phyloP scores from a whole-genome alignment of 208 protist genomes.

The Acanthamoeba royreba region DNA sequence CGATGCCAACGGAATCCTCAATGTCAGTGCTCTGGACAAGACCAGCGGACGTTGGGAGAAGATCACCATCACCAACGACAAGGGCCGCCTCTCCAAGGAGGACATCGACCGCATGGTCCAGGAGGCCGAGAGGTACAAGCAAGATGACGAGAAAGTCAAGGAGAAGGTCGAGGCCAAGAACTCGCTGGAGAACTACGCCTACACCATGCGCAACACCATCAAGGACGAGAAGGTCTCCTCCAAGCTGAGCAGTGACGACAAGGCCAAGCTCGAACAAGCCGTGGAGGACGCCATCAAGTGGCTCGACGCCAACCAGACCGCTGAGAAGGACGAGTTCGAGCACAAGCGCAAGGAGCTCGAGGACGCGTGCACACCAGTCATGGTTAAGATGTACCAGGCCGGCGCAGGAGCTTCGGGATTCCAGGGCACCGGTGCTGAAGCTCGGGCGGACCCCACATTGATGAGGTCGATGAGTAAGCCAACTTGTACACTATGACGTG shows the following conservation, averaged over 20 bases:
- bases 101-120: too few species aligned
- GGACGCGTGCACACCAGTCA: slow-evolving; percentile 79
- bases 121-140: too few species aligned
- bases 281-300: slow-evolving; percentile 65
- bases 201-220: too few species aligned
- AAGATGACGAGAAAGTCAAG: slow-evolving; percentile 85
- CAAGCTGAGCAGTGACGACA: slow-evolving; percentile 67
- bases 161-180: slow-evolving; percentile 68
- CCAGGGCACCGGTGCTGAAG: too few species aligned
- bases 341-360: slow-evolving; percentile 74
- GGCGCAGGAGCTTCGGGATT: slow-evolving; percentile 31
- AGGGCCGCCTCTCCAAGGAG: too few species aligned
- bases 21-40: slow-evolving; percentile 94
- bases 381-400: slow-evolving; percentile 81
- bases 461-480: too few species aligned
- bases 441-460: too few species aligned
- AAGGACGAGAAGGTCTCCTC: too few species aligned
- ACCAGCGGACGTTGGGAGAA: slow-evolving; percentile 83
- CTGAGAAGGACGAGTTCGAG: slow-evolving; percentile 78
- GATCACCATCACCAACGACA: slow-evolving; percentile 92
- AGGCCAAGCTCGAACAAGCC: slow-evolving; percentile 46
- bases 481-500: too few species aligned
- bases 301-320: slow-evolving; percentile 64
- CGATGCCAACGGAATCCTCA: slow-evolving; percentile 95
- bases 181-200: too few species aligned